These are phyloP conservation scores for Cytauxzoon felis DNA, from an alignment of 169 alveolate species.

Conservation along the genomic window DNA sequence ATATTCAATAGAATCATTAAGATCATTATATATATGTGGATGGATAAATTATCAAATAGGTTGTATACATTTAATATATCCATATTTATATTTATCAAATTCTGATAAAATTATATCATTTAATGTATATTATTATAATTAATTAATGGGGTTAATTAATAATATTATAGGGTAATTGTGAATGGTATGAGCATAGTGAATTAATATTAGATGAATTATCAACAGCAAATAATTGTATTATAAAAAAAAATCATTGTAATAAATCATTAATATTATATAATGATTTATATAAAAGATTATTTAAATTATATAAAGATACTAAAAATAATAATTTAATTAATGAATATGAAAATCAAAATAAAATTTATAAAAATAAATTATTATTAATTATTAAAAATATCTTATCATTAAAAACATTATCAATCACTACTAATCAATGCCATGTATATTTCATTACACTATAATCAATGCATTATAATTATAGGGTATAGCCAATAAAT, in stretches of 20 bases:
- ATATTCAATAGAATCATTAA: conserved; percentile 39
- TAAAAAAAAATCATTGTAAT: conserved; percentile 6
- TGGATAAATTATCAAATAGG: conserved; percentile 62
- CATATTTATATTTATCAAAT: conserved; percentile 29
- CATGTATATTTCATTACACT: conserved; percentile 6
- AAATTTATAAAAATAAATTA: conserved; percentile 16
- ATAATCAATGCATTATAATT: background rate
- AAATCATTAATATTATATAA: conserved; percentile 33
- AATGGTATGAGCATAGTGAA: conserved; percentile 7
- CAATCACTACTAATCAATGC: conserved; percentile 27
- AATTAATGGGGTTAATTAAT: too few relatives aligned
- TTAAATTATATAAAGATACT: background rate
- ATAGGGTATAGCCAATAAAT: conserved; percentile 37
- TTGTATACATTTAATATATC: conserved; percentile 43
- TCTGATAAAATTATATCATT: conserved; percentile 21
- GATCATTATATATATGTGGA: conserved; percentile 44
- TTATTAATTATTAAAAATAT: conserved; percentile 26
- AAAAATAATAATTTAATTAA: conserved; percentile 22
- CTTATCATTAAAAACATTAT: conserved; percentile 30
- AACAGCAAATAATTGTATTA: conserved; percentile 13
- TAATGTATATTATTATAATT: background rate
- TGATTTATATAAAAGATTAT: conserved; percentile 35
- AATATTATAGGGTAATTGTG: conserved; percentile 3
- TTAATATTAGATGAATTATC: conserved; percentile 46
- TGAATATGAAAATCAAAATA: conserved; percentile 10